Conservation (phyloP, 164 flowering plant species). For the Protea cynaroides region DNA sequence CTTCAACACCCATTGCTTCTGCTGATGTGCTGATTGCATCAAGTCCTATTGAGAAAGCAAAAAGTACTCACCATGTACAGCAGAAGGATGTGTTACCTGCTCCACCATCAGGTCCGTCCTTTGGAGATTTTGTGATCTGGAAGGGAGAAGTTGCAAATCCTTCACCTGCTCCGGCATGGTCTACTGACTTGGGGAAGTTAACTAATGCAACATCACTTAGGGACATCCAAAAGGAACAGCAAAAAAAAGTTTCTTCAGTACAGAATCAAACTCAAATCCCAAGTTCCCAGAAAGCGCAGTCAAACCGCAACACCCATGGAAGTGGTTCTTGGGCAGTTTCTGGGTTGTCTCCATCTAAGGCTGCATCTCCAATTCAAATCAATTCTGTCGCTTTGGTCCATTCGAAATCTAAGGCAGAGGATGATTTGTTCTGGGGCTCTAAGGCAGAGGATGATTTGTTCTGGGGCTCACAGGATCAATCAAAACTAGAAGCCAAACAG, state of each 20-base stretch:
- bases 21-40: constrained; percentile 40
- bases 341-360: constrained; percentile 59
- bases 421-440: constrained; percentile 97
- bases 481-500: constrained; percentile 68
- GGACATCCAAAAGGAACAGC: constrained; percentile 89
- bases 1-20: constrained; percentile 28
- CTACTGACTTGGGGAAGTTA: constrained; percentile 62
- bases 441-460: constrained; percentile 87
- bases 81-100: constrained; percentile 66
- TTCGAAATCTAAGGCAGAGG: constrained; percentile 64
- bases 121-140: constrained; percentile 96
- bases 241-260: constrained; percentile 34
- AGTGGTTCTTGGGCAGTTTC: constrained; percentile 45
- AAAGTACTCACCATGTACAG: constrained; percentile 48
- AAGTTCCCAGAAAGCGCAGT: constrained; percentile 54
- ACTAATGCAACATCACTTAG: constrained; percentile 69
- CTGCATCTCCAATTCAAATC: constrained; percentile 46
- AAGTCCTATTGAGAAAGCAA: constrained; percentile 60
- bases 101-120: constrained; percentile 83
- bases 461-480: constrained; percentile 89
- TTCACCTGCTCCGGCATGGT: constrained; percentile 79
- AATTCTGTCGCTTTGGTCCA: constrained; percentile 37
- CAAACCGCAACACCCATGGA: constrained; percentile 40
- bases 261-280: constrained; percentile 31
- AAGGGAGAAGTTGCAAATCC: constrained; percentile 62